Base-by-base conservation (phyloP, 306 rosid genomes). In the Lablab purpureus region DNA sequence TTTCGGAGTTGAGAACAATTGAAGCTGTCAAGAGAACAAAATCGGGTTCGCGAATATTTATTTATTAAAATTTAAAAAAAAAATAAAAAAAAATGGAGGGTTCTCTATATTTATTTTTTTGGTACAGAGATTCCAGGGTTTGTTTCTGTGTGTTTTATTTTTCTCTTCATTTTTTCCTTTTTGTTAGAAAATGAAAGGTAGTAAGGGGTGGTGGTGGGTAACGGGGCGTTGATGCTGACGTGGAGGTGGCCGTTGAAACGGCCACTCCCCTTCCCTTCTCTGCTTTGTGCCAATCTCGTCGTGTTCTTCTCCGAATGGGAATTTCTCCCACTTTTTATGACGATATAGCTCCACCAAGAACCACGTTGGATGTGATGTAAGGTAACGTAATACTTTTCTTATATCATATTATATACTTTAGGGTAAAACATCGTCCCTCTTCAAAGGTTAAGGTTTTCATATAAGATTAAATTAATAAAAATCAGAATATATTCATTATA, bases 21-120 rank as follows among this genome's bases (percentile, higher is more conserved):
- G 63, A 22, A 56, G 63, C 63, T 56, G 30, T 56, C 13, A 22
- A 56, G 63, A 56, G 63, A 56, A 23, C 63, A 56, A 56, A 56
- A 56, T 23, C 32, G 32, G 32, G 63, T 56, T 4, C 63, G 32
- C 9, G 63, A 56, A 56, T 22, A 56, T 52, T 51, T 51, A 17
- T n/a, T 52, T 18, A 19, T 47, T 47, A 5, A 47, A 56, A 56
- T 23, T 56, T 11, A 22, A 56, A 56, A 22, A 4, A 10, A 7
- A 56, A 52, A 52, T 43, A 43, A 10, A 10, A 34, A 34, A 6
- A 56, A 22, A 56, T 54, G 5, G 7, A 8, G 32, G 32, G 15
- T 10, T 9, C 30, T 55, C 6, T 49, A 10, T 49, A 5, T 49
- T 49, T n/a, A n/a, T 43, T 47, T 13, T 49, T 49, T 1, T 6